Percentiles rank a stretch among this genome's conserved stretches.
Evolutionary conservation across 345 rosid species (phyloP).

Genomic region (Lepidium didymum): DNA sequence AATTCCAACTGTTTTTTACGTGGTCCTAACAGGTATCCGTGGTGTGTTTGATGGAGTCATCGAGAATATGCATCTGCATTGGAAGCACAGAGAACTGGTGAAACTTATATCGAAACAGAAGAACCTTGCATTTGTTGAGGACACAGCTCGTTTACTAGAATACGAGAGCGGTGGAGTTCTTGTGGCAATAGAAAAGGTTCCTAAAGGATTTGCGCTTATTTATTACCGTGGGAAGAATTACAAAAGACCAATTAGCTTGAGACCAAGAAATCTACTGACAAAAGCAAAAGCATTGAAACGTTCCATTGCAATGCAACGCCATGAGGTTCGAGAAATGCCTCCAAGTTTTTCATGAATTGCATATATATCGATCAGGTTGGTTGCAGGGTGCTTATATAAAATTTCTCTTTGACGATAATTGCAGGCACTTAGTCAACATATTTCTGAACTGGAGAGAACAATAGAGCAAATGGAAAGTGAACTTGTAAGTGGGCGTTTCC

Average conservation of each 20-base stretch:
- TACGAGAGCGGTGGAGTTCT: conserved; percentile 95
- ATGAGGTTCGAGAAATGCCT: conserved; percentile 67
- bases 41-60: conserved; percentile 98
- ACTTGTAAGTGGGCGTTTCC: conserved; percentile 51
- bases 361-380: background rate
- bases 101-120: conserved; percentile 92
- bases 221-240: conserved; percentile 96
- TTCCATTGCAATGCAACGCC: conserved; percentile 93
- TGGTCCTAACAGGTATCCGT: conserved; percentile 65
- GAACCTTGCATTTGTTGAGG: conserved; percentile 87
- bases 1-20: background rate
- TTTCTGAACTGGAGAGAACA: conserved; percentile 68
- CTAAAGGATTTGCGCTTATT: conserved; percentile 90
- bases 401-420: conserved; percentile 12
- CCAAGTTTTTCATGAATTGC: background rate
- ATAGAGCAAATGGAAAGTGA: conserved; percentile 72
- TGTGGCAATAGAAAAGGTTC: conserved; percentile 83
- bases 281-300: conserved; percentile 96
- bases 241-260: conserved; percentile 66
- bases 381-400: background rate
- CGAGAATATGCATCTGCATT: conserved; percentile 98
- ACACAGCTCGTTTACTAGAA: conserved; percentile 83
- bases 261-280: conserved; percentile 93
- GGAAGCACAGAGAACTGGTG: conserved; percentile 98
- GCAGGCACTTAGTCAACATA: conserved; percentile 97